Percentiles rank a stretch among this genome's conserved stretches.
Conservation (phyloP, 495 filamentous ascomycete species). For the Apiosordaria backusii region DNA sequence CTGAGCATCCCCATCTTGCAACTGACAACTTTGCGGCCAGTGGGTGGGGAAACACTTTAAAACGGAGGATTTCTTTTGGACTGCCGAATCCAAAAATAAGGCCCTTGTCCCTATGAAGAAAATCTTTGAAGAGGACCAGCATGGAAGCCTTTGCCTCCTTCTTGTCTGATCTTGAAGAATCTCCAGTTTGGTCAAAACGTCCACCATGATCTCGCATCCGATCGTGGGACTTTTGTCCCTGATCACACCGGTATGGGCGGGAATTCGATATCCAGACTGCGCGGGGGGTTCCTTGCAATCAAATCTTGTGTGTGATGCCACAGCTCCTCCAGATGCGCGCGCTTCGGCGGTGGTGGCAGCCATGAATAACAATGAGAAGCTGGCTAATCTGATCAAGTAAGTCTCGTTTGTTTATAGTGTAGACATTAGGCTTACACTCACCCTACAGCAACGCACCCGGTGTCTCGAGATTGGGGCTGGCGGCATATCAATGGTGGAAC, state of each 20-base stretch:
- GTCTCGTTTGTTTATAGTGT: slow-evolving; percentile 23
- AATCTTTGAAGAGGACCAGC: neutral
- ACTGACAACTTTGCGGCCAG: neutral
- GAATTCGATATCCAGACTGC: slow-evolving; percentile 33
- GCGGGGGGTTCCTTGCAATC: slow-evolving; percentile 31
- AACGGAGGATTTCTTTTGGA: neutral
- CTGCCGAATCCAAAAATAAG: neutral
- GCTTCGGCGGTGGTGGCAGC: slow-evolving; percentile 40
- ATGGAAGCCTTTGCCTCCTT: neutral
- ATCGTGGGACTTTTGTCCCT: slow-evolving; percentile 4
- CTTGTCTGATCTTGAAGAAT: neutral
- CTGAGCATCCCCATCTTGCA: neutral
- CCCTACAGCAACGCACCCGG: slow-evolving; percentile 33
- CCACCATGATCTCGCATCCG: neutral
- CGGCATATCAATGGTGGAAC: slow-evolving; percentile 50
- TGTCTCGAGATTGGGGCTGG: slow-evolving; percentile 38
- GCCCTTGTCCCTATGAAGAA: too few relatives aligned
- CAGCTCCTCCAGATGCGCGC: slow-evolving; percentile 41
- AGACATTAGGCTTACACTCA: slow-evolving; percentile 18
- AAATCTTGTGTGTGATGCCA: slow-evolving; percentile 47
- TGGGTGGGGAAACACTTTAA: neutral
- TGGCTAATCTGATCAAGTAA: slow-evolving; percentile 40
- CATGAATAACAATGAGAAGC: slow-evolving; percentile 43
- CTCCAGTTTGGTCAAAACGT: neutral
- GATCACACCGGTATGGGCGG: slow-evolving; percentile 6